These are phyloP conservation scores for Kodamaea nitidulidarum DNA, from an alignment of 805 yeast genomes.

Conservation along the genomic window DNA sequence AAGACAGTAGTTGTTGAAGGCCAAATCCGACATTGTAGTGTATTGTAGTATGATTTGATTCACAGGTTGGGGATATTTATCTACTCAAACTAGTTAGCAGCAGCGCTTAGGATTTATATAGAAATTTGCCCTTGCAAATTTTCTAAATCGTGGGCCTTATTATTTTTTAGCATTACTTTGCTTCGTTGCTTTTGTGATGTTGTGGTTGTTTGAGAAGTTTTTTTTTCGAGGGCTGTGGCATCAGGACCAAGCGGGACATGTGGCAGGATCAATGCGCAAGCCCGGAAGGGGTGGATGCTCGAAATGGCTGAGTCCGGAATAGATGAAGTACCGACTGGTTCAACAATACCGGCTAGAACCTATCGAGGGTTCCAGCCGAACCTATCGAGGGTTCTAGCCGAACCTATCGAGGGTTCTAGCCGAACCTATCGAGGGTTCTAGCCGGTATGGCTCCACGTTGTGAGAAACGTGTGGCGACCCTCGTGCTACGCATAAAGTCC, in stretches of 20 bases:
- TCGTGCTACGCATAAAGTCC: background rate
- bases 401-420: too few relatives aligned
- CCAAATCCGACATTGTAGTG: constrained; percentile 26
- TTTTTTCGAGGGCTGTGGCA: constrained; percentile 4
- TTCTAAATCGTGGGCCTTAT: background rate
- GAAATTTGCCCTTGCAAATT: background rate
- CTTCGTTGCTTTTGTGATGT: constrained; percentile 2
- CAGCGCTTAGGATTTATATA: constrained; percentile 4
- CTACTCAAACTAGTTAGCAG: background rate
- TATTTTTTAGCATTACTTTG: background rate
- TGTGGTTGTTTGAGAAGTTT: constrained; percentile 3
- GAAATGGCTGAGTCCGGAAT: too few relatives aligned
- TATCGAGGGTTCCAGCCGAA: too few relatives aligned
- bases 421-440: too few relatives aligned
- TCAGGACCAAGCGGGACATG: background rate
- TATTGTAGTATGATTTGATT: too few relatives aligned
- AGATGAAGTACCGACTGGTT: too few relatives aligned
- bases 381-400: too few relatives aligned
- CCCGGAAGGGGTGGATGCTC: too few relatives aligned
- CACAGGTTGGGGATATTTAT: too few relatives aligned
- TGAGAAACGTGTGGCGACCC: constrained; percentile 1
- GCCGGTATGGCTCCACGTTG: background rate
- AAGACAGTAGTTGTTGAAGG: constrained; percentile 38
- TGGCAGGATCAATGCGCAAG: too few relatives aligned
- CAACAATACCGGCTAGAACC: too few relatives aligned